Percentiles rank a stretch among this genome's conserved stretches.
These are phyloP conservation scores for Phytophthora meadii DNA, from an alignment of 352 stramenopile genomes.

Conservation along the genomic window DNA sequence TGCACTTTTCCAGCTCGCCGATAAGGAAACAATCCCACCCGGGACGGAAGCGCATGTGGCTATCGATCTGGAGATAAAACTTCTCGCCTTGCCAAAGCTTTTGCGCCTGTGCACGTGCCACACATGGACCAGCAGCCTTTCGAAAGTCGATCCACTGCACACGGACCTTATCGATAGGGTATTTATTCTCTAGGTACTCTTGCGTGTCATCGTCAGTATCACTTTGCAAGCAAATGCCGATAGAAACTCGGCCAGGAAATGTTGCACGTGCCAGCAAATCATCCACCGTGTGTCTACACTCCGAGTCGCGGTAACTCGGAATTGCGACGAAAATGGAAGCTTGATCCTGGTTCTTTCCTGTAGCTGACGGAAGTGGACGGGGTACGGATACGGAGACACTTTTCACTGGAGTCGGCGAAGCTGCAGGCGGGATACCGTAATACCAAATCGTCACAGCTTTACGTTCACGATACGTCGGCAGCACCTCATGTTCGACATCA, in stretches of 20 bases:
- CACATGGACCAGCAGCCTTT: conserved; percentile 90
- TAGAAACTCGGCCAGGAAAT: conserved; percentile 70
- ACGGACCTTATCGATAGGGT: conserved; percentile 47
- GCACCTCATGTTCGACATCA: conserved; percentile 91
- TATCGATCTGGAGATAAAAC: conserved; percentile 96
- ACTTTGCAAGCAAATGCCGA: conserved; percentile 91
- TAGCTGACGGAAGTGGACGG: conserved; percentile 4
- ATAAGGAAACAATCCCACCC: conserved; percentile 94
- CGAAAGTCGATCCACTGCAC: conserved; percentile 67
- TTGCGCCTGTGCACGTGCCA: conserved; percentile 85
- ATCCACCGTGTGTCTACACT: conserved; percentile 88
- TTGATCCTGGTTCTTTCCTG: conserved; percentile 1
- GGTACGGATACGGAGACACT: conserved; percentile 4
- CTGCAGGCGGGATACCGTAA: conserved; percentile 64
- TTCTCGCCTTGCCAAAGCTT: conserved; percentile 82
- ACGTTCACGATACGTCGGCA: conserved; percentile 82
- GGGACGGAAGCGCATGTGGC: conserved; percentile 90
- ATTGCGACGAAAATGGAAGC: conserved; percentile 94
- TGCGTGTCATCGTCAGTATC: conserved; percentile 59
- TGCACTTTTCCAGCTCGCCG: conserved; percentile 59
- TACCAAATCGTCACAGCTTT: conserved; percentile 96
- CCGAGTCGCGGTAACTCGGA: conserved; percentile 92
- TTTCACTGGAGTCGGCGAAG: background rate
- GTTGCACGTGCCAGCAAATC: conserved; percentile 68
- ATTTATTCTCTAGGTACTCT: conserved; percentile 45